A percentile compares a stretch with the other conserved stretches of the same genome.
Conservation (phyloP, 2,329 filamentous ascomycete species). For the Xylaria sp. region DNA sequence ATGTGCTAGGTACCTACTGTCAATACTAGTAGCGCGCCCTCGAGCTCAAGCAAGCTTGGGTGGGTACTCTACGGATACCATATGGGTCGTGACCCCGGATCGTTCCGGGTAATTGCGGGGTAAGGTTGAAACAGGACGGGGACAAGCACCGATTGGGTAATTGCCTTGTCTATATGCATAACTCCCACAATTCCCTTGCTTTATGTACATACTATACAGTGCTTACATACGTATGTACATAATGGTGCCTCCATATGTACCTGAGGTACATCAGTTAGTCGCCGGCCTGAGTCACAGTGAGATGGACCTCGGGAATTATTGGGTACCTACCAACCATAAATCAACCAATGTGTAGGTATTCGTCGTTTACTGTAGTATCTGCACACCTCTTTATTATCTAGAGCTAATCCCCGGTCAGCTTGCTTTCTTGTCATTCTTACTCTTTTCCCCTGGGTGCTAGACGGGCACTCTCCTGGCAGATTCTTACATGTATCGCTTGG, state of each 20-base stretch:
- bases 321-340: too few relatives aligned
- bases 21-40: too few relatives aligned
- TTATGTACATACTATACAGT: too few relatives aligned
- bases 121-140: constrained; percentile 12
- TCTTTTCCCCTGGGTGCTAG: not conserved
- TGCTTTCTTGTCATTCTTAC: too few relatives aligned
- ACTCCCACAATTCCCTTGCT: not conserved
- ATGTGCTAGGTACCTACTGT: too few relatives aligned
- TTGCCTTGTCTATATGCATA: constrained; percentile 17
- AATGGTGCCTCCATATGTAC: not conserved
- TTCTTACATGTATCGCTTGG: too few relatives aligned
- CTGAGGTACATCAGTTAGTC: not conserved
- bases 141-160: not conserved
- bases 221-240: not conserved
- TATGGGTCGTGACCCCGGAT: constrained; percentile 26
- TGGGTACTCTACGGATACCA: constrained; percentile 17
- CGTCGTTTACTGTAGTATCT: too few relatives aligned
- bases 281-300: constrained; percentile 28
- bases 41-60: not conserved
- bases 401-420: not conserved
- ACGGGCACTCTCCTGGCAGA: not conserved
- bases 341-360: too few relatives aligned
- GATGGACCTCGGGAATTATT: too few relatives aligned
- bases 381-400: too few relatives aligned
- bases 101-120: constrained; percentile 40